Evolutionary conservation across 1,284 basidiomycete species (phyloP).

Genomic region (Microbotryum saponariae): DNA sequence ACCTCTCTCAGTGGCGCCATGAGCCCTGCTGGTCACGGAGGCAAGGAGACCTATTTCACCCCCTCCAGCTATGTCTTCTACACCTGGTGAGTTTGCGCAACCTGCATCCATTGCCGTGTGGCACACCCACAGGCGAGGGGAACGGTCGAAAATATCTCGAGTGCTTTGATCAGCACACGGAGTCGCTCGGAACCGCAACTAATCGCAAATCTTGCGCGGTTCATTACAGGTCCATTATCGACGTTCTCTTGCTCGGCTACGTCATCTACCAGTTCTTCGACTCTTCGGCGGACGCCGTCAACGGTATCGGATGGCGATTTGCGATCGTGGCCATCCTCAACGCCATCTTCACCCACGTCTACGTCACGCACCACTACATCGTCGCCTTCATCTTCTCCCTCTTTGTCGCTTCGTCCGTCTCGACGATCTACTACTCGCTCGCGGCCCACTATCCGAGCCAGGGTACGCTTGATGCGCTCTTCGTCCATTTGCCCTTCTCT

Average conservation of each 20-base stretch:
- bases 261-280: slow-evolving; percentile 38
- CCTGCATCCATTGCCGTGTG: neutral
- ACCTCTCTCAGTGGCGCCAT: neutral
- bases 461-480: slow-evolving; percentile 34
- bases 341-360: slow-evolving; percentile 33
- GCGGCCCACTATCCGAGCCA: slow-evolving; percentile 38
- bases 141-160: neutral
- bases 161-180: neutral
- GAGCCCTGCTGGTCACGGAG: slow-evolving; percentile 1
- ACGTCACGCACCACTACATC: slow-evolving; percentile 27
- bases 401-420: slow-evolving; percentile 41
- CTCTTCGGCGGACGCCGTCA: slow-evolving; percentile 21
- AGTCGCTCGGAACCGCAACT: neutral
- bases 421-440: slow-evolving; percentile 42
- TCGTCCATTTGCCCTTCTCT: slow-evolving; percentile 43
- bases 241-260: slow-evolving; percentile 41
- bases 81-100: neutral
- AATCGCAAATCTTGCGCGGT: slow-evolving; percentile 7
- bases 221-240: slow-evolving; percentile 15
- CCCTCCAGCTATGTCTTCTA: slow-evolving; percentile 22
- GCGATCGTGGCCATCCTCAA: slow-evolving; percentile 39
- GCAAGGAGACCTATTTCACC: slow-evolving; percentile 31
- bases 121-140: neutral
- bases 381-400: slow-evolving; percentile 43
- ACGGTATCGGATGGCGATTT: slow-evolving; percentile 43